Evolutionary conservation across 78 protist genomes (phyloP), one percentile per base, ranked within the genome.

Genomic region (Polysphondylium violaceum): DNA sequence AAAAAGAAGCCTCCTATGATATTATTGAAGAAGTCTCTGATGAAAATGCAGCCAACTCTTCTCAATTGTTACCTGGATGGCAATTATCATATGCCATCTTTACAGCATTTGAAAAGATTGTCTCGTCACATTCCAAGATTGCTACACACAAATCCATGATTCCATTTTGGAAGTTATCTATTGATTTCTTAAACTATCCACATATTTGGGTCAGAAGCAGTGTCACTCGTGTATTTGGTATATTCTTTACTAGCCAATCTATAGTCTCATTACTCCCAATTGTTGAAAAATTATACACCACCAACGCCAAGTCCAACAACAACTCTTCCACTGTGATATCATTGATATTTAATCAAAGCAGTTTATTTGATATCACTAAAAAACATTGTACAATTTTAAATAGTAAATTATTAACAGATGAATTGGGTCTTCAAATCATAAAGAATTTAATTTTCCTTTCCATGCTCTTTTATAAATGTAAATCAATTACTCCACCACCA

Each of bases 121-220:
- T 56, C 2, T 7, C 68, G 14, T 9, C 35, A 19, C 35, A 74
- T 23, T 41, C 91, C 27, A 14, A 23, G 25, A 27, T 69, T 29
- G 11, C 41, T 40, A 58, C 36, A 2, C 56, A 41, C 2, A 1
- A 53, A 6, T 2, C 33, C n/a, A 16, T 72, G 11, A 6, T 0
- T 11, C 27, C 23, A 50, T 69, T 83, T 43, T 83, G 91, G 91
- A 17, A 14, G 19, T 16, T 33, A 16, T 43, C 79, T 2, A 40
- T 69, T 16, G 73, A 83, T 29, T 83, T 40, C 38, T 16, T 83
- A 3, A 83, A 83, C 68, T 83, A 83, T 69, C 91, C 91, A 31
- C 91, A 83, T 58, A 69, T 83, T 40, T 83, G 91, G 91, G 91
- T 83, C 33, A 83, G 91, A 83, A 58, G 81, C 16, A 68, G 67